phyloP scores from a whole-genome alignment of 345 rosid species.

The Eucalyptus decipiens region DNA sequence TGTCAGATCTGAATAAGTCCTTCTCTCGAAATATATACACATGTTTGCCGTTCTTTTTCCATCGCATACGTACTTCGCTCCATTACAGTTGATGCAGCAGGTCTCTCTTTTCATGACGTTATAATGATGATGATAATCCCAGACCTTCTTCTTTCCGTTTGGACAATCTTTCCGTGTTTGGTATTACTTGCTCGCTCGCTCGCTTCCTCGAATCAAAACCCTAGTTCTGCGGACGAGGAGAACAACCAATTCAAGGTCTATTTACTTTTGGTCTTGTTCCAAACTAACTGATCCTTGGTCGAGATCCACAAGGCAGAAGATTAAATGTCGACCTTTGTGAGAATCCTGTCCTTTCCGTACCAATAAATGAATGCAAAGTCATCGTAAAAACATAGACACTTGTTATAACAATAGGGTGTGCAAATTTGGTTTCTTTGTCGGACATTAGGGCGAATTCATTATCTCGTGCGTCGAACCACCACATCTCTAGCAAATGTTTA shows the following conservation, averaged over 20 bases:
- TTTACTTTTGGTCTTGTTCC: neutral
- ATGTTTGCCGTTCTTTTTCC: neutral
- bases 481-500: neutral
- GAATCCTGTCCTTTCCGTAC: neutral
- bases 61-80: neutral
- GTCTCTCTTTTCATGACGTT: neutral
- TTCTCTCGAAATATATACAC: neutral
- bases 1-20: neutral
- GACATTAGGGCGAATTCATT: neutral
- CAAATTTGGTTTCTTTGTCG: neutral
- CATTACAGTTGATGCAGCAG: neutral
- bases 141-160: neutral
- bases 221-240: neutral
- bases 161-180: neutral
- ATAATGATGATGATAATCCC: neutral
- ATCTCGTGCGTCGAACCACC: neutral
- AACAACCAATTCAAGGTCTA: neutral
- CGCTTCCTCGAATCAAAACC: neutral
- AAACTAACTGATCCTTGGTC: neutral
- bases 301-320: neutral
- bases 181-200: neutral
- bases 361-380: neutral
- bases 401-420: neutral
- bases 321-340: neutral
- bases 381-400: neutral